Base-by-base conservation (phyloP, 768 basidiomycete genomes). In the Lactarius hengduanensis region DNA sequence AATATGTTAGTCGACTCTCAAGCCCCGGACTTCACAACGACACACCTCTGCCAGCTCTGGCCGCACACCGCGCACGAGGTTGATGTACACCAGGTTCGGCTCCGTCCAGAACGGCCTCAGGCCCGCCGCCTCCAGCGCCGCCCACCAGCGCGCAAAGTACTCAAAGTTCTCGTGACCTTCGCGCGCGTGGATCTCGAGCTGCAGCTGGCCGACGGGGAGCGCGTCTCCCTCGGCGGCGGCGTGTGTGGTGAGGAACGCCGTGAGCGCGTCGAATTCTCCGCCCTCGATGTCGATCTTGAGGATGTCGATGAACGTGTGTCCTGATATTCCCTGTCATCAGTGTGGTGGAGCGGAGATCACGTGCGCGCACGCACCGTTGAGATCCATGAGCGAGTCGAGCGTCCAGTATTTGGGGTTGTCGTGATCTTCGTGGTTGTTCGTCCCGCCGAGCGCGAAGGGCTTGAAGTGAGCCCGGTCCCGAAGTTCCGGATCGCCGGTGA, bases 271-370 rank as follows among this genome's bases (percentile, higher is more conserved):
- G 73, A 86, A 90, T 71, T 91, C 90, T 74, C 80, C 81, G 45
- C 85, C 82, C 71, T 91, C 89, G 30, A 89, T 83, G 74, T 91
- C 90, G 62, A 91, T 76, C 74, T 89, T 87, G 64, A 89, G 81
- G 69, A 90, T 81, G 68, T 91, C 89, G 62, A 90, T 86, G 70
- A 85, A 85, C 22, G 76, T 77, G 71, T 91, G 89, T n/a, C 84
- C 85, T 84, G 59, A 15, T 7, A 1, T 9, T 34, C 9, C 32
- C 32, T 34, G 32, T 34, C 32, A 10, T 34, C 10, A 34, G 32
- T 9, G 32, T 32, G 30, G 30, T 4, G 30, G 6, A 32, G 32
- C 32, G 32, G 32, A 34, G 32, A 4, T 34, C 32, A 1, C 32
- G 9, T 30, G 5, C 32, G 9, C 9, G 32, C 5, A 69, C 78